Evolutionary conservation across 441 rosid genomes (phyloP), one percentile per base, ranked within the genome.

Genomic region (Aquilaria agallochum): DNA sequence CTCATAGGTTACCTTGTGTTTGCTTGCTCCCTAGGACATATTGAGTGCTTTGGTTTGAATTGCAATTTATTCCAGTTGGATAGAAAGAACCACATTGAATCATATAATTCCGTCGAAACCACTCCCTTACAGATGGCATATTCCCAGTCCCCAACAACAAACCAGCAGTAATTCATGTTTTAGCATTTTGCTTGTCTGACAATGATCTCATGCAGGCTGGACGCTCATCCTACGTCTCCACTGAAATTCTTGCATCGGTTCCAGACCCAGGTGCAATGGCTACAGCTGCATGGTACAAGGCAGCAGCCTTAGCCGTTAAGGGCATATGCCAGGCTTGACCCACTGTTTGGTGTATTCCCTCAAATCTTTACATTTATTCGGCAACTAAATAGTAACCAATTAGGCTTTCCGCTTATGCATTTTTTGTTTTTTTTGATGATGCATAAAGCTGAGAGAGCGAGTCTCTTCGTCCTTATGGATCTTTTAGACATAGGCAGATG

Each of bases 201-300:
- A 31, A 31, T 62, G 50, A 55, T 46, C 51, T 70, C 44, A 42
- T 51, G 53, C 83, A 93, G 98, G 98, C 96, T 55, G 97, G 99
- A 46, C 84, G 96, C 49, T 89, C 97, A 33, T 76, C 86, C 73
- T 94, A 90, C 56, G 82, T 94, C 31, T 77, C 96, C 0, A 68
- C 74, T 0, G 90, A 81, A 62, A 69, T 77, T 44, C 88, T 94
- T n/a, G 79, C 84, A 6, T 61, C 81, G 2, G 95, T 83, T 68
- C 97, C 97, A 20, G 98, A 90, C 71, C 98, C 98, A 0, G 98
- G 97, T 40, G 98, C 98, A 15, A 80, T 94, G 95, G 97, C 95
- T 6, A 93, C 83, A 62, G 95, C 98, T 44, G 66, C 84, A 27
- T 94, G 98, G 98, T 94, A 85, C 76, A 75, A 83, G 64, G 99